Percentiles rank a stretch among this genome's conserved stretches.
phyloP scores from a whole-genome alignment of 108 stramenopile genomes.

The Stephanodiscus minutulus region DNA sequence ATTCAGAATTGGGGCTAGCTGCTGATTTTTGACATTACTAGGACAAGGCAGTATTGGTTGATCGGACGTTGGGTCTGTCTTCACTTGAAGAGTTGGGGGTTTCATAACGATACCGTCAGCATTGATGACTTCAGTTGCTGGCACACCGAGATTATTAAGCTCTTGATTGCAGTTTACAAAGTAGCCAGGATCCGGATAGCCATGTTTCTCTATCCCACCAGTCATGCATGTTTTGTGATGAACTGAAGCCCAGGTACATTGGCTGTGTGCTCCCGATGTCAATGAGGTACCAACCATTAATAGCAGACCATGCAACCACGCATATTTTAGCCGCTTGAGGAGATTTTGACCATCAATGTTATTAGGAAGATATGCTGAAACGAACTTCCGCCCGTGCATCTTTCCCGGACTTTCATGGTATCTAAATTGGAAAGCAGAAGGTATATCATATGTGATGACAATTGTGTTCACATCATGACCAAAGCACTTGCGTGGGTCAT shows the following conservation, averaged over 20 bases:
- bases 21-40: too few species aligned
- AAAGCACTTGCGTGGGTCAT: not conserved
- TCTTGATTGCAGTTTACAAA: slow-evolving; percentile 49
- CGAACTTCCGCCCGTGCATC: slow-evolving; percentile 3
- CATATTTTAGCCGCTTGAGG: slow-evolving; percentile 41
- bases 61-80: too few species aligned
- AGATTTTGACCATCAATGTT: slow-evolving; percentile 30
- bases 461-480: slow-evolving; percentile 7
- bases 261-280: slow-evolving; percentile 17
- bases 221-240: slow-evolving; percentile 27
- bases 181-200: slow-evolving; percentile 58
- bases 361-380: slow-evolving; percentile 38
- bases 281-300: slow-evolving; percentile 32
- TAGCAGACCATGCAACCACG: slow-evolving; percentile 37
- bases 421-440: slow-evolving; percentile 36
- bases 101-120: not conserved
- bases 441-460: slow-evolving; percentile 42
- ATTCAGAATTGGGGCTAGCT: too few species aligned
- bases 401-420: slow-evolving; percentile 52
- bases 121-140: slow-evolving; percentile 11
- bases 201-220: slow-evolving; percentile 38
- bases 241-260: slow-evolving; percentile 44
- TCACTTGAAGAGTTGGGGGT: not conserved
- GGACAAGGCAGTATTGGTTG: too few species aligned
- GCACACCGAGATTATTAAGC: slow-evolving; percentile 49